These are phyloP conservation scores for Phytophthora hybrid DNA, from an alignment of 352 stramenopile genomes.

Conservation along the genomic window DNA sequence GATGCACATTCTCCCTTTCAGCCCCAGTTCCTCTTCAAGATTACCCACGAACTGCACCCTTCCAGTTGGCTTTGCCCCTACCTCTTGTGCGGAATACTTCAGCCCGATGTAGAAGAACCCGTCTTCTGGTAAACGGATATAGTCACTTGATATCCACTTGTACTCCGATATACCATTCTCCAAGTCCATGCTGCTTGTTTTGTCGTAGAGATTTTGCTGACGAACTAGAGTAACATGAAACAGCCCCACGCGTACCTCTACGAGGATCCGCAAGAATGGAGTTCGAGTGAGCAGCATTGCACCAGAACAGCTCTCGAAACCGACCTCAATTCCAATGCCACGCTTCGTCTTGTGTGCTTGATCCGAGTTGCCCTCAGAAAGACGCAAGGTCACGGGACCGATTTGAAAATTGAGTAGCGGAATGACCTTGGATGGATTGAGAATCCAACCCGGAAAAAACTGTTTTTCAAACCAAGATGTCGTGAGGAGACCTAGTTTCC, in stretches of 20 bases:
- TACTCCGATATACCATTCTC: conserved; percentile 24
- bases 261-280: conserved; percentile 49
- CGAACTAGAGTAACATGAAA: conserved; percentile 53
- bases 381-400: conserved; percentile 48
- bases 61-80: conserved; percentile 21
- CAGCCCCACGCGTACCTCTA: conserved; percentile 67
- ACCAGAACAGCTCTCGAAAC: conserved; percentile 57
- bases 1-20: conserved; percentile 70
- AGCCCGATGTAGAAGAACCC: conserved; percentile 79
- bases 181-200: background rate
- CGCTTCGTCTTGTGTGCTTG: conserved; percentile 16
- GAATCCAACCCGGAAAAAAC: conserved; percentile 32
- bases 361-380: conserved; percentile 44
- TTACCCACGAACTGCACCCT: conserved; percentile 31
- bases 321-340: conserved; percentile 50
- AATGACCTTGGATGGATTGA: conserved; percentile 33
- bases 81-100: conserved; percentile 52
- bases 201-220: conserved; percentile 17
- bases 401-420: conserved; percentile 73
- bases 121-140: conserved; percentile 69
- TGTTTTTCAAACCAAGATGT: conserved; percentile 40
- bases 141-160: conserved; percentile 69
- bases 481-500: conserved; percentile 19
- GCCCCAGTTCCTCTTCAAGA: conserved; percentile 47
- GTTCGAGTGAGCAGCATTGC: conserved; percentile 48